Evolutionary conservation across 208 protist species (phyloP).

Genomic region (Crithidia mellificae): DNA sequence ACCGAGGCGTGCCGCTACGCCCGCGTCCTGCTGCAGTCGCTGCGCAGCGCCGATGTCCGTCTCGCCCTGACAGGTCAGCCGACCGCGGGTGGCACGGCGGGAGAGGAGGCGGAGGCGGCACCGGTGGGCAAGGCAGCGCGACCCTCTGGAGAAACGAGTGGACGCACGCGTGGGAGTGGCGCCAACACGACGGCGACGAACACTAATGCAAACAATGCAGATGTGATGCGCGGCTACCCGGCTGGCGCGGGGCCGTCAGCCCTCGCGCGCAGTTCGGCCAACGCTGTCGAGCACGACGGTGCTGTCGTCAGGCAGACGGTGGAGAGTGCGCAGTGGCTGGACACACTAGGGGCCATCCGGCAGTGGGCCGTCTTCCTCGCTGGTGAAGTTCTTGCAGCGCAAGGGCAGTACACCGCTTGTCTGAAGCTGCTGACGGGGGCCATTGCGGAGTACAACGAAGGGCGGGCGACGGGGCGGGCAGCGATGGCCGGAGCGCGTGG

Average conservation of each 20-base stretch:
- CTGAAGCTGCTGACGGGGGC: slow-evolving; percentile 12
- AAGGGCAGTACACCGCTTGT: slow-evolving; percentile 29
- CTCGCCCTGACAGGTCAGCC: slow-evolving; percentile 15
- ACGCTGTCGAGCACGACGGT: not conserved
- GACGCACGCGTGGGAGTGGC: not conserved
- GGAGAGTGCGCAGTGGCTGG: slow-evolving; percentile 12
- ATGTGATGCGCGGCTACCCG: too few species aligned
- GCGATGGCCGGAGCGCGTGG: not conserved
- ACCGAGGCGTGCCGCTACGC: slow-evolving; percentile 54
- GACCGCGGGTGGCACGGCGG: not conserved
- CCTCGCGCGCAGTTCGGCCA: not conserved
- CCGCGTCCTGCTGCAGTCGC: slow-evolving; percentile 45
- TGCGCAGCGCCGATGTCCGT: slow-evolving; percentile 34
- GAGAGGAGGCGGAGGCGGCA: not conserved
- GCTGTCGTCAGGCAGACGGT: not conserved
- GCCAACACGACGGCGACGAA: not conserved
- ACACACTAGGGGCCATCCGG: slow-evolving; percentile 22
- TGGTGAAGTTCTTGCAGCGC: slow-evolving; percentile 23
- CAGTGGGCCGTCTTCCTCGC: slow-evolving; percentile 23
- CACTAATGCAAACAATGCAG: not conserved
- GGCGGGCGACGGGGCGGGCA: not conserved
- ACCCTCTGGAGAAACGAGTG: not conserved
- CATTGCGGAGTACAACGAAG: slow-evolving; percentile 26
- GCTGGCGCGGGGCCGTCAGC: not conserved
- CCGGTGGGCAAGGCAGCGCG: slow-evolving; percentile 1